Percentiles rank a stretch among this genome's conserved stretches.
Conservation (phyloP, 352 stramenopile genomes). For the Phytopythium vexans region DNA sequence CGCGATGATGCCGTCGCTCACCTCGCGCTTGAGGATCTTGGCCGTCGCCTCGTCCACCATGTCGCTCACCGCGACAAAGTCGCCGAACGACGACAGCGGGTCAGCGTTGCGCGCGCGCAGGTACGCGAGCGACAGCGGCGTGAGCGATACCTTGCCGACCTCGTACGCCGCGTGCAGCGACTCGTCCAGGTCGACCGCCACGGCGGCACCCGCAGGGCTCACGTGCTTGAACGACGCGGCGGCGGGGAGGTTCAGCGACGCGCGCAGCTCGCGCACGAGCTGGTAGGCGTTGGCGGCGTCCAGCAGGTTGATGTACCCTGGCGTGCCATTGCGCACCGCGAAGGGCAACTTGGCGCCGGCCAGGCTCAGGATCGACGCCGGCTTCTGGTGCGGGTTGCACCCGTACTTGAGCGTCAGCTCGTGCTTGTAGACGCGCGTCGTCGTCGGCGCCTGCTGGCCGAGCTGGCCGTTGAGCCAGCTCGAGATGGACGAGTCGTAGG, state of each 20-base stretch:
- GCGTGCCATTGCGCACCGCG: slow-evolving; percentile 89
- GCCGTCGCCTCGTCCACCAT: slow-evolving; percentile 98
- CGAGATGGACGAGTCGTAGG: slow-evolving; percentile 98
- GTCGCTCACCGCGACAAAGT: slow-evolving; percentile 98
- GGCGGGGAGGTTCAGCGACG: slow-evolving; percentile 92
- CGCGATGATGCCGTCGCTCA: slow-evolving; percentile 99
- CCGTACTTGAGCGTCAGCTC: slow-evolving; percentile 94
- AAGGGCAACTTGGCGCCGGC: slow-evolving; percentile 80
- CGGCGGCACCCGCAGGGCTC: slow-evolving; percentile 94
- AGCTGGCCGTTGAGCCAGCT: slow-evolving; percentile 95
- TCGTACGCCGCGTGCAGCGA: slow-evolving; percentile 95
- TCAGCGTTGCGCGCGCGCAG: slow-evolving; percentile 98
- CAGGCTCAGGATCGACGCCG: slow-evolving; percentile 79
- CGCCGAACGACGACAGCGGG: slow-evolving; percentile 98
- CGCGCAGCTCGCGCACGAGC: slow-evolving; percentile 95
- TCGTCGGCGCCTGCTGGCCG: slow-evolving; percentile 52
- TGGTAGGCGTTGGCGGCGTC: slow-evolving; percentile 99
- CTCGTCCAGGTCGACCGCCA: slow-evolving; percentile 95
- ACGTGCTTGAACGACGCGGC: slow-evolving; percentile 99
- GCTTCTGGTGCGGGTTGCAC: slow-evolving; percentile 99
- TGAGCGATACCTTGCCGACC: slow-evolving; percentile 88
- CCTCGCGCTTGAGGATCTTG: slow-evolving; percentile 98
- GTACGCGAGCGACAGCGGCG: slow-evolving; percentile 96
- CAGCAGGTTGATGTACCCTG: slow-evolving; percentile 99
- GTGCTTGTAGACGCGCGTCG: slow-evolving; percentile 95